Evolutionary conservation across 495 filamentous ascomycete species (phyloP).

Genomic region (Rhypophila decipiens): DNA sequence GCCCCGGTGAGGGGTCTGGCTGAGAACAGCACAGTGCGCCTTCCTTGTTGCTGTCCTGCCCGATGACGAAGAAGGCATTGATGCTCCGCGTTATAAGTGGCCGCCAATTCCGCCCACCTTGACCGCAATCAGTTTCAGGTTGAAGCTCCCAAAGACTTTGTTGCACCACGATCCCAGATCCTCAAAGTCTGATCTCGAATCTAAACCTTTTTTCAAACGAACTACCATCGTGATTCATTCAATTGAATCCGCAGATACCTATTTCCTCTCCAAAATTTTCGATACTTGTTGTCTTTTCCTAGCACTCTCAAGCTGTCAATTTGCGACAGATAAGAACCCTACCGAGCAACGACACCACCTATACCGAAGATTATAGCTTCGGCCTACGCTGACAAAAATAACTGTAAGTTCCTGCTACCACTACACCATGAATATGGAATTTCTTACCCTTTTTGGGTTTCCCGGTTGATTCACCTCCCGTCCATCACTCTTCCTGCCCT

Average conservation of each 20-base stretch:
- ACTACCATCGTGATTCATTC: background rate
- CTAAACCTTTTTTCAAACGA: background rate
- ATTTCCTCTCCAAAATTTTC: background rate
- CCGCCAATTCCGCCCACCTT: conserved; percentile 14
- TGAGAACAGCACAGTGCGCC: no score
- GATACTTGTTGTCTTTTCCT: no score
- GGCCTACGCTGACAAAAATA: no score
- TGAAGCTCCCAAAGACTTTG: conserved; percentile 9
- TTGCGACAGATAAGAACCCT: no score
- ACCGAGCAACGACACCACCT: background rate
- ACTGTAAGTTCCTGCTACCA: background rate
- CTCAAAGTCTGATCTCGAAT: no score
- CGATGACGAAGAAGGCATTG: conserved; percentile 12
- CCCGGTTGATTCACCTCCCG: no score
- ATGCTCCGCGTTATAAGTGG: conserved; percentile 24
- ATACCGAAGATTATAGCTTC: no score
- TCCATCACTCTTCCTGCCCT: no score
- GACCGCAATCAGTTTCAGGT: conserved; percentile 20
- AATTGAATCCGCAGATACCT: background rate
- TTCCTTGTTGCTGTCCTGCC: conserved; percentile 8
- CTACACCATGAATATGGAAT: no score
- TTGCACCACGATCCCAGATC: conserved; percentile 2
- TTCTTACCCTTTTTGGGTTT: no score
- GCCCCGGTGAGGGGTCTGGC: no score
- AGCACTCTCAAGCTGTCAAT: no score